phyloP scores from a whole-genome alignment of 1,139 yeast genomes.

The Pichia sp. region DNA sequence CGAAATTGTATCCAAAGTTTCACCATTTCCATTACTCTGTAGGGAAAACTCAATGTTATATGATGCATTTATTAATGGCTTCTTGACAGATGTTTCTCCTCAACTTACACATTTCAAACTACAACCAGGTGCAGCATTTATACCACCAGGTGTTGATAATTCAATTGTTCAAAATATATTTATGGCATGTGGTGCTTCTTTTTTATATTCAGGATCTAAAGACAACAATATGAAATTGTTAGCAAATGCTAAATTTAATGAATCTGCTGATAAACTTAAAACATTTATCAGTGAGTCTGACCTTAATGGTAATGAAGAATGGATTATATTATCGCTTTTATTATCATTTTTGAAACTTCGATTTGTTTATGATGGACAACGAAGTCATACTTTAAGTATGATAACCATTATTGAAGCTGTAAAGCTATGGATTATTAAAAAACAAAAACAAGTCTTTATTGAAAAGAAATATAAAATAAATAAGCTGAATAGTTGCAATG shows the following conservation, averaged over 20 bases:
- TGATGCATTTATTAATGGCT: conserved; percentile 35
- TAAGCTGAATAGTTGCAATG: too few relatives aligned
- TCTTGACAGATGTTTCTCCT: conserved; percentile 37
- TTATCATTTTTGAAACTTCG: conserved; percentile 21
- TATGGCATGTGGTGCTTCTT: conserved; percentile 36
- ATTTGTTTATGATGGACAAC: conserved; percentile 19
- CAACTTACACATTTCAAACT: conserved; percentile 38
- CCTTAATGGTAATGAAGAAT: conserved; percentile 21
- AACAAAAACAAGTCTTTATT: too few relatives aligned
- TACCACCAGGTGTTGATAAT: conserved; percentile 30
- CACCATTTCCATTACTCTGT: conserved; percentile 7
- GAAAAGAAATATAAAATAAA: too few relatives aligned
- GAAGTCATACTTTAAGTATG: conserved; percentile 18
- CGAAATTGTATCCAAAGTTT: background rate
- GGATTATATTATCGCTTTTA: conserved; percentile 23
- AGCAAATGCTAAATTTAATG: conserved; percentile 9
- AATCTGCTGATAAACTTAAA: conserved; percentile 15
- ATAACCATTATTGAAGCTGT: conserved; percentile 20
- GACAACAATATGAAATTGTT: conserved; percentile 3
- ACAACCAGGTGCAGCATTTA: conserved; percentile 36
- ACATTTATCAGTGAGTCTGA: conserved; percentile 12
- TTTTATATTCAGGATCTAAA: conserved; percentile 12
- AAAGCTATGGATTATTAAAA: conserved; percentile 18
- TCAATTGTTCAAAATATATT: conserved; percentile 31
- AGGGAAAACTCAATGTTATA: conserved; percentile 26